phyloP scores from a whole-genome alignment of 2,329 filamentous ascomycete species.

The Coniochaeta ligniaria region DNA sequence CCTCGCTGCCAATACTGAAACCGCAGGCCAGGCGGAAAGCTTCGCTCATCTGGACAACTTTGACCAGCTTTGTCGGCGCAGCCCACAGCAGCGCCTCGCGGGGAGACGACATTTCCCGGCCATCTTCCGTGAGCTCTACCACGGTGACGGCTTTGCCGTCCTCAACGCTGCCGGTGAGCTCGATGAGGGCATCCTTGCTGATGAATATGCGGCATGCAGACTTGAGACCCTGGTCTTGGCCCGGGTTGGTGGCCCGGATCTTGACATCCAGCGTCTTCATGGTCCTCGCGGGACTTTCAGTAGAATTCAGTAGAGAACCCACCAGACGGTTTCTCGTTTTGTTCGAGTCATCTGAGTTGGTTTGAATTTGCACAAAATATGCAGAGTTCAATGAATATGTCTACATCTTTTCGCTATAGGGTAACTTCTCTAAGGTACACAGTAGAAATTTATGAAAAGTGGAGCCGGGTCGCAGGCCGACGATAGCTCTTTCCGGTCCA shows the following conservation, averaged over 20 bases:
- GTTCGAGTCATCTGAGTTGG: not conserved
- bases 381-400: not conserved
- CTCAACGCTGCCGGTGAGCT: constrained; percentile 34
- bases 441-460: not conserved
- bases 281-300: not conserved
- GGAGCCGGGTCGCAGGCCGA: not conserved
- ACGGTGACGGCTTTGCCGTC: constrained; percentile 26
- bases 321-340: not conserved
- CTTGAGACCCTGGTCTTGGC: constrained; percentile 32
- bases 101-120: constrained; percentile 10
- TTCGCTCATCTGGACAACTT: constrained; percentile 65
- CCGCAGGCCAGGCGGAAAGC: constrained; percentile 65
- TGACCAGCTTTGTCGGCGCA: constrained; percentile 51
- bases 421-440: too few species aligned
- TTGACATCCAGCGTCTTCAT: constrained; percentile 15
- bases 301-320: not conserved
- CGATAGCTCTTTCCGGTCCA: not conserved
- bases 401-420: too few species aligned
- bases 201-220: constrained; percentile 41
- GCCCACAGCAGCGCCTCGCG: constrained; percentile 44
- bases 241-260: constrained; percentile 9
- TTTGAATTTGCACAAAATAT: not conserved
- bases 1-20: constrained; percentile 63
- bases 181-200: constrained; percentile 37
- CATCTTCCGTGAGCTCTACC: constrained; percentile 11